Evolutionary conservation across 257 asterid species (phyloP).

Genomic region (Verbascum thapsus): DNA sequence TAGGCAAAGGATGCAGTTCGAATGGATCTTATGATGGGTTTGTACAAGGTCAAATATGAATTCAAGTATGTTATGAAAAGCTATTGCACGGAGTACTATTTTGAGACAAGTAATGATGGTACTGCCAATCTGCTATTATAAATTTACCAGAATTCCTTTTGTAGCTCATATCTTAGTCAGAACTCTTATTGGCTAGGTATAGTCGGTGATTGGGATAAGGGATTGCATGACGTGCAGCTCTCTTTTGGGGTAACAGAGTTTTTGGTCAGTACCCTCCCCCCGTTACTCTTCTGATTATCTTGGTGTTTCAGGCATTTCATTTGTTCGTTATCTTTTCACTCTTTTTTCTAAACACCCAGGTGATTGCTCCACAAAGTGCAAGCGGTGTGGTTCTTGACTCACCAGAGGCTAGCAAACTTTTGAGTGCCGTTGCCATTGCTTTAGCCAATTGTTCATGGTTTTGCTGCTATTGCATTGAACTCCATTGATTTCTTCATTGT

Average conservation of each 20-base stretch:
- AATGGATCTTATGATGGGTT: constrained; percentile 42
- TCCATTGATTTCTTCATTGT: not conserved
- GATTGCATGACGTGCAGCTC: constrained; percentile 65
- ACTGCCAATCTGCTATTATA: constrained; percentile 23
- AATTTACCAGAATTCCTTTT: constrained; percentile 5
- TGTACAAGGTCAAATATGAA: constrained; percentile 61
- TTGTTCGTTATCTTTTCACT: not conserved
- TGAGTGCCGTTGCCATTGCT: constrained; percentile 83
- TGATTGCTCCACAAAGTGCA: constrained; percentile 78
- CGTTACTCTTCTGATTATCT: not conserved
- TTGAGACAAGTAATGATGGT: constrained; percentile 49
- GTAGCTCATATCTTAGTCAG: constrained; percentile 18
- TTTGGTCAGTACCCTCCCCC: constrained; percentile 45
- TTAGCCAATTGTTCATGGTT: constrained; percentile 71
- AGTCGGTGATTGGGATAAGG: constrained; percentile 51
- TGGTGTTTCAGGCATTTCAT: not conserved
- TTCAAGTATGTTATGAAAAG: constrained; percentile 59
- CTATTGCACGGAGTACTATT: constrained; percentile 71
- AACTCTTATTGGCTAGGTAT: constrained; percentile 41
- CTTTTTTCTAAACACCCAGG: constrained; percentile 36
- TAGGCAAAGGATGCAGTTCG: constrained; percentile 60
- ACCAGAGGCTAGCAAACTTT: constrained; percentile 84
- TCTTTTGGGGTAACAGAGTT: constrained; percentile 75
- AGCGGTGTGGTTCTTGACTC: constrained; percentile 76
- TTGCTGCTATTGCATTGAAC: constrained; percentile 18